Evolutionary conservation across 2,329 filamentous ascomycete genomes (phyloP), one percentile per base, ranked within the genome.

Genomic region (Sarocladium oryzae): DNA sequence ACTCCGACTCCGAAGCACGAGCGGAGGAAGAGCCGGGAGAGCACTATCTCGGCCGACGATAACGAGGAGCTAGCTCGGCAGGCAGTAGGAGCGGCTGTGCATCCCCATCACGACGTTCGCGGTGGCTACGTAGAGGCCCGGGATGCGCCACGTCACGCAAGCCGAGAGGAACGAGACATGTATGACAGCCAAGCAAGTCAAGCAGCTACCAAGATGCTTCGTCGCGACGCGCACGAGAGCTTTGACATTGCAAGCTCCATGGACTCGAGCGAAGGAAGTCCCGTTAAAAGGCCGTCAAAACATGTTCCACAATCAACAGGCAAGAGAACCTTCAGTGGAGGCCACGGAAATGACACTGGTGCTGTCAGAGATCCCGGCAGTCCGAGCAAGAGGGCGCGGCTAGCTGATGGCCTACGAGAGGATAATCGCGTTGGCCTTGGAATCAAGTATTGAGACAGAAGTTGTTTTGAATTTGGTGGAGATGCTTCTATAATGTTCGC

Each of bases 21-120:
- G 18, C 71, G 72, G 46, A 75, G 79, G 50, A 82, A 84, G 66
- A 90, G 89, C 65, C 82, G 88, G 54, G 89, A 95, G 65, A 92
- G 88, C 69, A 95, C 89, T 2, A 90, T 93, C 46, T 93, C 89
- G 1, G 85, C 81, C 18, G 77, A 81, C n/a, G 78, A 83, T 53
- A 79, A 77, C 49, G 80, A 76, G 58, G 78, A 81, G 58, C 68
- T 81, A 21, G 76, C 76, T 1, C 71, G 78, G 4, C 75, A 79
- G 53, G 77, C 77, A 1, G 59, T 81, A 13, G 76, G 79, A 10
- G 78, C 76, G 49, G 83, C 69, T 15, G 68, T 67, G 11, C 69
- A 68, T 4, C 65, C 64, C 0, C 35, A 32, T 43, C 33, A 59
- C 60, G 10, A 55, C 57, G 3, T 57, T 60, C 1, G 65, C 58